phyloP scores from a whole-genome alignment of 208 protist species.

The Blastocrithidia nonstop region DNA sequence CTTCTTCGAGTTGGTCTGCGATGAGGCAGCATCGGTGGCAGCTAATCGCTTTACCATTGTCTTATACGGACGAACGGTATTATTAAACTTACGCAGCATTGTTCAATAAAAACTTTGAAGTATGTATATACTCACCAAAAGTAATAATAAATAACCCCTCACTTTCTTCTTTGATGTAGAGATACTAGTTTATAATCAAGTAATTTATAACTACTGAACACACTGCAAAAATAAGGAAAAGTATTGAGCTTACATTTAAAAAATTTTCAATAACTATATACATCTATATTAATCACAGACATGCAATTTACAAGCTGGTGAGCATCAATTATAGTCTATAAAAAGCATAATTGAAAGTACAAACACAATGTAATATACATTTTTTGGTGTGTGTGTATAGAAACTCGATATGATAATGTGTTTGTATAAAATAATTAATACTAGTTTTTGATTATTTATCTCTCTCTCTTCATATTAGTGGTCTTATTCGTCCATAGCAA shows the following conservation, averaged over 20 bases:
- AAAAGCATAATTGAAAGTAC: background rate
- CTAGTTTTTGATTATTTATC: no score
- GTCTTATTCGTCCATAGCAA: constrained; percentile 31
- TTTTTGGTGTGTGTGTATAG: background rate
- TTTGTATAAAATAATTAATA: no score
- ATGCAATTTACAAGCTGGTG: background rate
- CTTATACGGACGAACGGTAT: constrained; percentile 54
- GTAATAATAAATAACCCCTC: no score
- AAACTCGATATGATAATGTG: no score
- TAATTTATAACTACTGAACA: no score
- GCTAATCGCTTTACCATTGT: constrained; percentile 56
- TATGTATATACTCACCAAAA: no score
- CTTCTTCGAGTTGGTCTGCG: constrained; percentile 15
- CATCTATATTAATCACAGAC: no score
- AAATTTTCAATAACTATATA: no score
- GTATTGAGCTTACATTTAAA: no score
- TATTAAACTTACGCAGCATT: constrained; percentile 71
- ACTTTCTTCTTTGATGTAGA: background rate
- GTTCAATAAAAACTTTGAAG: no score
- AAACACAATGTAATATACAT: background rate
- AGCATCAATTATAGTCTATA: background rate
- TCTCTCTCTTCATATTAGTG: no score
- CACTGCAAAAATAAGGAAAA: no score
- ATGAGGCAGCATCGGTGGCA: constrained; percentile 24
- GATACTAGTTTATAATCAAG: background rate